Evolutionary conservation across 2,329 filamentous ascomycete species (phyloP).

Genomic region (Herpotrichia juniperi): DNA sequence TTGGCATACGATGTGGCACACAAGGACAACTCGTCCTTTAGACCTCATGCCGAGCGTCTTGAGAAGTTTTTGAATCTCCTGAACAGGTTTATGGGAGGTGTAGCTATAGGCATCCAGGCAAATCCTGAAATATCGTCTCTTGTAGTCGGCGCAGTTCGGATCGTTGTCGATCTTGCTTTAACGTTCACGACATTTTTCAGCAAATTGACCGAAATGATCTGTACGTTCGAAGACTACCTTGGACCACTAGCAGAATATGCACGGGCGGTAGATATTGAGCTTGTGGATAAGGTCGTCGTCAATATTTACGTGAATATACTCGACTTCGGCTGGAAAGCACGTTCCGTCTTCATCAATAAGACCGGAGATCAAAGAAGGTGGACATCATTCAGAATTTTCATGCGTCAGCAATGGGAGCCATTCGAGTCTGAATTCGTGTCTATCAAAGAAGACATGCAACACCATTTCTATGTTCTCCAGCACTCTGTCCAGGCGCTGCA

Average conservation of each 20-base stretch:
- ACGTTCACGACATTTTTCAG: constrained; percentile 24
- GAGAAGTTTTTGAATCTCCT: constrained; percentile 21
- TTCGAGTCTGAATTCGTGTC: neutral
- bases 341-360: constrained; percentile 19
- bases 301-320: constrained; percentile 23
- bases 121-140: constrained; percentile 7
- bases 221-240: constrained; percentile 21
- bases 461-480: neutral
- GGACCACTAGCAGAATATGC: constrained; percentile 22
- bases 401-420: neutral
- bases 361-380: constrained; percentile 9
- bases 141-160: constrained; percentile 24
- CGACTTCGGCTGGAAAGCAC: constrained; percentile 21
- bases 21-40: constrained; percentile 19
- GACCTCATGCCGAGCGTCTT: constrained; percentile 21
- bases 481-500: neutral
- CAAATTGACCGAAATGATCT: constrained; percentile 14
- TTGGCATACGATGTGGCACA: constrained; percentile 16
- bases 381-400: neutral
- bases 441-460: neutral
- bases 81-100: constrained; percentile 24
- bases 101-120: neutral
- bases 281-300: constrained; percentile 17
- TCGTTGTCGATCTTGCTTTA: constrained; percentile 24
- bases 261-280: constrained; percentile 13